A percentile compares a stretch with the other conserved stretches of the same genome.
Evolutionary conservation across 192 early-diverging fungal genomes (phyloP).

Genomic region (Mortierella alpina): DNA sequence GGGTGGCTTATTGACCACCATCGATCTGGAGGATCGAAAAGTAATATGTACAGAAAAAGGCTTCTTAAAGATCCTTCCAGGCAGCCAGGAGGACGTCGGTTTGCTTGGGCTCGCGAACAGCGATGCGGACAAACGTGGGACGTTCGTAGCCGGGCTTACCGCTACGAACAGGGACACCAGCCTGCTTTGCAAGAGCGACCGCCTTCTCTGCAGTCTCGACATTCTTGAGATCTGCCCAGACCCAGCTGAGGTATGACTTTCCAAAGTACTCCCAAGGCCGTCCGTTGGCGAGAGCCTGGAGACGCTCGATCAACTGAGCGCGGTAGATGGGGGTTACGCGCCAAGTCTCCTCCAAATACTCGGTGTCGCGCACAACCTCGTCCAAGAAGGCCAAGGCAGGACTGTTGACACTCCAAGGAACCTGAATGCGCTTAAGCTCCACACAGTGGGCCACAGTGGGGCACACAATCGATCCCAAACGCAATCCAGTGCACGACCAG

Average conservation of each 20-base stretch:
- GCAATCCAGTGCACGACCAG: slow-evolving; percentile 92
- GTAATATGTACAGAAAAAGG: not conserved
- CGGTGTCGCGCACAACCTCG: slow-evolving; percentile 75
- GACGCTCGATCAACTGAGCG: slow-evolving; percentile 59
- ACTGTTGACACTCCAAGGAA: slow-evolving; percentile 94
- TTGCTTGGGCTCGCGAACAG: slow-evolving; percentile 77
- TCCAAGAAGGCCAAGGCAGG: slow-evolving; percentile 87
- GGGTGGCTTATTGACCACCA: too few species aligned
- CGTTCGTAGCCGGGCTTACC: slow-evolving; percentile 82
- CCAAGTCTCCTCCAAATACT: slow-evolving; percentile 85
- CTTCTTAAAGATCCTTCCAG: slow-evolving; percentile 62
- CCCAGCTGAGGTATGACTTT: slow-evolving; percentile 84
- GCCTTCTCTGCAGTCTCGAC: slow-evolving; percentile 71
- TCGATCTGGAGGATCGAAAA: too few species aligned
- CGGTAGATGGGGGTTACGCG: slow-evolving; percentile 77
- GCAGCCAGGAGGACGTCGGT: slow-evolving; percentile 77
- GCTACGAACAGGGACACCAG: slow-evolving; percentile 88
- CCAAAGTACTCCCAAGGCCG: slow-evolving; percentile 76
- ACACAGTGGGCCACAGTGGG: slow-evolving; percentile 80
- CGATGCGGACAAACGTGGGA: slow-evolving; percentile 80
- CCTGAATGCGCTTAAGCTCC: slow-evolving; percentile 82
- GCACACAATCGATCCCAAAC: slow-evolving; percentile 88
- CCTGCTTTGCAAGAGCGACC: slow-evolving; percentile 70
- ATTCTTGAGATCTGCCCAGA: slow-evolving; percentile 83
- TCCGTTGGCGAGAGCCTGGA: slow-evolving; percentile 33